Evolutionary conservation across 768 basidiomycete genomes (phyloP), one percentile per base, ranked within the genome.

Genomic region (Piloderma croceum): DNA sequence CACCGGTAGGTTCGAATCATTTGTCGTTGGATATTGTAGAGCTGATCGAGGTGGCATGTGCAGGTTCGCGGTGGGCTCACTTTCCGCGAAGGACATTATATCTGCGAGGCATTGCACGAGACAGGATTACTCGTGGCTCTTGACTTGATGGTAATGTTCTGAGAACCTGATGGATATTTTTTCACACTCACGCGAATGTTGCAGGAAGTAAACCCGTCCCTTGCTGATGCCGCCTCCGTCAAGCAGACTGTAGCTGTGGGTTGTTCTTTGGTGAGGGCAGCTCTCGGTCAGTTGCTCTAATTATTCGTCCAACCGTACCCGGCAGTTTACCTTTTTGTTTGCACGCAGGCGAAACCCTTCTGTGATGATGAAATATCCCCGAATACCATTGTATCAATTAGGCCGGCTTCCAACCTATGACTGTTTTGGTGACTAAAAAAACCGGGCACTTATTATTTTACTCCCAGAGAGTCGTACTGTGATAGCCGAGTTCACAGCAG

Each of bases 71-170:
- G 96, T 2, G 96, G 96, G 9, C 67, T 99, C 46, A 92, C 89
- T 17, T 99, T 98, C 69, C 71, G 96, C 48, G 96, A 99, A 59
- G 94, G 93, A n/a, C 96, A 97, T 64, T 97, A 93, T 60, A 92
- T 94, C 53, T 91, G 88, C 49, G 92, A 97, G 64, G 83, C 87
- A 5, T 77, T 98, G 31, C 79, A 80, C 45, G 92, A 96, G 69
- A 98, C 93, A 5, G 92, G 92, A 5, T 74, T 86, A 43, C 76
- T 99, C 15, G 92, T 96, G 19, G 90, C 83, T 0, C 65, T 98
- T 18, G 94, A 99, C 63, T 69, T 99, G 47, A 93, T 99, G 92
- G 92, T 86, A 46, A 77, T 59, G 17, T 23, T 25, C 7, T 13
- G 18, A 17, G 35, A 19, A 25, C 7, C 38, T 43, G 17, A 31